Conservation (phyloP, 306 rosid genomes). For the Styphnolobium japonicum region DNA sequence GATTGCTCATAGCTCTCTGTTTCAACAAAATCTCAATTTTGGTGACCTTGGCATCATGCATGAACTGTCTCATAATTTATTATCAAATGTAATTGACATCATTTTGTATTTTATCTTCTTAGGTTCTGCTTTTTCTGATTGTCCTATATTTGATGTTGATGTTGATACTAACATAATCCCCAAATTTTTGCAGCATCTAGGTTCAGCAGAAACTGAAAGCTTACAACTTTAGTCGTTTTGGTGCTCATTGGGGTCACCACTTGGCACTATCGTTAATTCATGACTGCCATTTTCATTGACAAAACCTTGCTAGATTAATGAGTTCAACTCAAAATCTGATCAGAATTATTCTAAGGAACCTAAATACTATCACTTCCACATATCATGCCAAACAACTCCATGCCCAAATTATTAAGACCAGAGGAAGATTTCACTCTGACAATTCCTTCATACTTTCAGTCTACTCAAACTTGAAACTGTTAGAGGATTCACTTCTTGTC, state of each 20-base stretch:
- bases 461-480: constrained; percentile 57
- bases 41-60: neutral
- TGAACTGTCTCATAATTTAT: too few species aligned
- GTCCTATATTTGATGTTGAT: neutral
- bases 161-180: neutral
- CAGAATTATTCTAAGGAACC: constrained; percentile 35
- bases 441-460: constrained; percentile 51
- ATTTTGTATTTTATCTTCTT: neutral
- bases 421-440: constrained; percentile 25
- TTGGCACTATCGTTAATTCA: neutral
- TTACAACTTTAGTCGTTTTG: neutral
- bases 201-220: neutral
- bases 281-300: too few species aligned
- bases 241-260: neutral
- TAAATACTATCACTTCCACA: constrained; percentile 26
- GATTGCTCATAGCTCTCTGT: too few species aligned
- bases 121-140: neutral
- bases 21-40: neutral
- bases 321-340: constrained; percentile 33
- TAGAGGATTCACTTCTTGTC: constrained; percentile 43
- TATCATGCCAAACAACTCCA: constrained; percentile 64
- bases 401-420: constrained; percentile 62
- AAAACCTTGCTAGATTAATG: constrained; percentile 13
- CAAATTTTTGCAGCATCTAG: neutral
- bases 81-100: too few species aligned